Percentiles rank a stretch among this genome's conserved stretches.
Conservation (phyloP, 140 eudicot species). For the Flaveria floridana region DNA sequence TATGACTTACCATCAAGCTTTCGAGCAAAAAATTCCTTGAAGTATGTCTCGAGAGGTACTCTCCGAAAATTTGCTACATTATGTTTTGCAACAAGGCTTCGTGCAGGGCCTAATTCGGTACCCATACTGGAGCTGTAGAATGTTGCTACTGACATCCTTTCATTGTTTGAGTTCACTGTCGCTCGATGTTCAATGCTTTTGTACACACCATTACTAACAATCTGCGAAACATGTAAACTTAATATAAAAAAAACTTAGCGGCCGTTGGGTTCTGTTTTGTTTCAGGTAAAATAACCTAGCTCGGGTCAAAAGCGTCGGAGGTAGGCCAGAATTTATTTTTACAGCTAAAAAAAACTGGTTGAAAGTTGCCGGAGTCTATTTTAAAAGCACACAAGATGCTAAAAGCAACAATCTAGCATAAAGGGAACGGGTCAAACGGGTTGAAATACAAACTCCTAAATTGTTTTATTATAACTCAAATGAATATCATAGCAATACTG, state of each 20-base stretch:
- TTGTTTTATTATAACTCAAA: neutral
- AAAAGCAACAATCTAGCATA: neutral
- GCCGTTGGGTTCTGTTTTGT: too few relatives aligned
- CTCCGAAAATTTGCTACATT: constrained; percentile 41
- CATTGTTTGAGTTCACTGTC: constrained; percentile 50
- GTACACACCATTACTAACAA: constrained; percentile 62
- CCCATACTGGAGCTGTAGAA: constrained; percentile 46
- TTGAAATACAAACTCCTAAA: neutral
- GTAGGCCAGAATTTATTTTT: neutral
- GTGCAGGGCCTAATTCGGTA: constrained; percentile 62
- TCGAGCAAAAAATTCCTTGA: constrained; percentile 51
- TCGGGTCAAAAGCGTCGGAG: too few relatives aligned
- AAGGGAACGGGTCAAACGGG: neutral
- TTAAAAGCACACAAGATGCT: neutral
- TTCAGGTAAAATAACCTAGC: too few relatives aligned
- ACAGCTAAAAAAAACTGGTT: neutral
- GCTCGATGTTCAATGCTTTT: constrained; percentile 66
- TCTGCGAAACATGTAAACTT: constrained; percentile 32
- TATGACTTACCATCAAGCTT: constrained; percentile 62
- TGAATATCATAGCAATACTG: neutral
- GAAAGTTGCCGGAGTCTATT: neutral
- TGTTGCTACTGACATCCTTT: constrained; percentile 68
- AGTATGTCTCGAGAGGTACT: constrained; percentile 43
- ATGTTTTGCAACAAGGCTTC: constrained; percentile 43
- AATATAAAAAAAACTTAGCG: neutral